Evolutionary conservation across 768 basidiomycete species (phyloP).

Genomic region (Tylopilus vinaceipallidus): DNA sequence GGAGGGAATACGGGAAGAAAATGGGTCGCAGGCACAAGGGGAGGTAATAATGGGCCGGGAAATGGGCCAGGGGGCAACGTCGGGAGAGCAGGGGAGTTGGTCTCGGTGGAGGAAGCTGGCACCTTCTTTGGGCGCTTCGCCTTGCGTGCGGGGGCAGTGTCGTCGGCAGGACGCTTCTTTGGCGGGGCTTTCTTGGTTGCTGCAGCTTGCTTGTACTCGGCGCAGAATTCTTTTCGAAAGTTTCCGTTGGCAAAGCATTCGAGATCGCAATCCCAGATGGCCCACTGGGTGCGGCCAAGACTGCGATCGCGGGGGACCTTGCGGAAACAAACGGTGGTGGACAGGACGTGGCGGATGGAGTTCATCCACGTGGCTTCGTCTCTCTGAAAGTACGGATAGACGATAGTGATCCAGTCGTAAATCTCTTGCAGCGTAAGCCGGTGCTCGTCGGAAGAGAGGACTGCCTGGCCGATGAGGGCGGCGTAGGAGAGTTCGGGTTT

Average conservation of each 20-base stretch:
- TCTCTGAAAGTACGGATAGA: slow-evolving; percentile 91
- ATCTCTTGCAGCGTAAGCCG: slow-evolving; percentile 93
- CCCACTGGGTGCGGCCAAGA: slow-evolving; percentile 84
- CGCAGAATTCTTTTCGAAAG: slow-evolving; percentile 64
- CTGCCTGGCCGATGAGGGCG: slow-evolving; percentile 92
- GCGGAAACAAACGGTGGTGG: slow-evolving; percentile 87
- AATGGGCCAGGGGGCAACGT: slow-evolving; percentile 21
- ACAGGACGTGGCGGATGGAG: slow-evolving; percentile 94
- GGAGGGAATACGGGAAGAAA: slow-evolving; percentile 46
- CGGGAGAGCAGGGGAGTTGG: slow-evolving; percentile 20
- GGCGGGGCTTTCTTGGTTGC: slow-evolving; percentile 29
- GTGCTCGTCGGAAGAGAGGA: slow-evolving; percentile 79
- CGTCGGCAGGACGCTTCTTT: slow-evolving; percentile 42
- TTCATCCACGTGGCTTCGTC: slow-evolving; percentile 98
- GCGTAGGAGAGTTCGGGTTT: slow-evolving; percentile 93
- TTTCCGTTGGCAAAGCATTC: slow-evolving; percentile 82
- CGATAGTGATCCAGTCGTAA: slow-evolving; percentile 92
- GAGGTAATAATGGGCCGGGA: slow-evolving; percentile 18
- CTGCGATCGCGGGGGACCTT: slow-evolving; percentile 77
- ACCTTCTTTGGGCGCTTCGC: slow-evolving; percentile 47
- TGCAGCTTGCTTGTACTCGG: slow-evolving; percentile 33
- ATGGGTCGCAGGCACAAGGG: slow-evolving; percentile 25
- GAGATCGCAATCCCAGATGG: slow-evolving; percentile 78
- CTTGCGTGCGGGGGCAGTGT: slow-evolving; percentile 38
- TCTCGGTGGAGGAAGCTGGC: slow-evolving; percentile 20